A percentile compares a stretch with the other conserved stretches of the same genome.
Conservation (phyloP, 2,329 filamentous ascomycete genomes). For the Aciculosporium take region DNA sequence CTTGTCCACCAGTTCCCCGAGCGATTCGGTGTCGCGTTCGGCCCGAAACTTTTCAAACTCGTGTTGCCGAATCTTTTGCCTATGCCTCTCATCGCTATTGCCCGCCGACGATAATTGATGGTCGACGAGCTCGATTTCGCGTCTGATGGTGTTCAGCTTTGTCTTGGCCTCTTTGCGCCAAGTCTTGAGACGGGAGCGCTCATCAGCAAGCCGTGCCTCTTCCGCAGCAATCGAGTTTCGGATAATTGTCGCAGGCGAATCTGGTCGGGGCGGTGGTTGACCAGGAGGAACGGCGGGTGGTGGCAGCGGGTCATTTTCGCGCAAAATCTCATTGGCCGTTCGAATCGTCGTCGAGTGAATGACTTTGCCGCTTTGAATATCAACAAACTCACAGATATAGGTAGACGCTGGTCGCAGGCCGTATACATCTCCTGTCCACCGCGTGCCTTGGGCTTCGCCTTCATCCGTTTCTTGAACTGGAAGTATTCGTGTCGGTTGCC, state of each 20-base stretch:
- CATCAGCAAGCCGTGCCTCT: slow-evolving; percentile 55
- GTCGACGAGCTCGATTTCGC: slow-evolving; percentile 58
- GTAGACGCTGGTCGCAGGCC: slow-evolving; percentile 57
- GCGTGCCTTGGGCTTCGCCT: slow-evolving; percentile 23
- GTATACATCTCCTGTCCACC: slow-evolving; percentile 60
- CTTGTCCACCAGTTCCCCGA: slow-evolving; percentile 45
- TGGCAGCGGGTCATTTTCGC: slow-evolving; percentile 17
- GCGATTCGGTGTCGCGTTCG: slow-evolving; percentile 38
- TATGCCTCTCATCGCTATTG: slow-evolving; percentile 60
- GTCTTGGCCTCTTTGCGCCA: slow-evolving; percentile 62
- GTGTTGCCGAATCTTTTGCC: slow-evolving; percentile 62
- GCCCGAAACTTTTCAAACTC: slow-evolving; percentile 57
- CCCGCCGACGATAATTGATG: slow-evolving; percentile 53
- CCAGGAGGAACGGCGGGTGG: slow-evolving; percentile 22
- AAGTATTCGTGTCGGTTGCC: slow-evolving; percentile 63
- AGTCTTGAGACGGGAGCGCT: slow-evolving; percentile 53
- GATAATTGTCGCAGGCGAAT: slow-evolving; percentile 63
- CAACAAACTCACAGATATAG: slow-evolving; percentile 67
- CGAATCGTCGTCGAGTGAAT: slow-evolving; percentile 60
- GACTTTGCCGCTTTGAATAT: slow-evolving; percentile 48
- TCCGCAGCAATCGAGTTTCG: slow-evolving; percentile 61
- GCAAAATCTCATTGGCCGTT: slow-evolving; percentile 37
- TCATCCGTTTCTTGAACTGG: slow-evolving; percentile 21
- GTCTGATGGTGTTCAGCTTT: slow-evolving; percentile 50
- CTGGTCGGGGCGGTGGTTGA: slow-evolving; percentile 52